These are phyloP conservation scores for Debaryomyces castellii DNA, from an alignment of 805 yeast genomes.

Conservation along the genomic window DNA sequence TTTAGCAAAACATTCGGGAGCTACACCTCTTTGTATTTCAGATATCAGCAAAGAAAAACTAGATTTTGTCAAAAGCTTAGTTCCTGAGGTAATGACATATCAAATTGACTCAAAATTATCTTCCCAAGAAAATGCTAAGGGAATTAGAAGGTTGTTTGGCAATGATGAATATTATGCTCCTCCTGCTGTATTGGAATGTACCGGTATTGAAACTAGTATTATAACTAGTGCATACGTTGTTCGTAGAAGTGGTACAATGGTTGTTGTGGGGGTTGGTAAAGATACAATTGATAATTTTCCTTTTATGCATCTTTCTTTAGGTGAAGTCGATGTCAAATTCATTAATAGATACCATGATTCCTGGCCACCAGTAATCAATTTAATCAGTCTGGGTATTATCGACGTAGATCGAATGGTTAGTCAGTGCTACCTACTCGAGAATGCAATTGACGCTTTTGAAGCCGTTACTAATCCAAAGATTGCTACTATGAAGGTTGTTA, in stretches of 20 bases:
- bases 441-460: constrained; percentile 20
- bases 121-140: constrained; percentile 37
- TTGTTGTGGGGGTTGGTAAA: constrained; percentile 20
- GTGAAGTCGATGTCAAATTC: constrained; percentile 19
- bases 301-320: constrained; percentile 13
- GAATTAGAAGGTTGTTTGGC: constrained; percentile 36
- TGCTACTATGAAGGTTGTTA: constrained; percentile 16
- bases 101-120: constrained; percentile 32
- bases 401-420: constrained; percentile 18
- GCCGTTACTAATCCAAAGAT: constrained; percentile 21
- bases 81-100: constrained; percentile 47
- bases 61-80: constrained; percentile 44
- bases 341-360: constrained; percentile 16
- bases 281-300: constrained; percentile 18
- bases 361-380: constrained; percentile 16
- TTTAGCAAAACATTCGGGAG: constrained; percentile 53
- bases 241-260: constrained; percentile 15
- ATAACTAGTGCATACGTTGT: constrained; percentile 14
- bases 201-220: constrained; percentile 21
- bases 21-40: constrained; percentile 38
- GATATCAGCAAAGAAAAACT: constrained; percentile 31
- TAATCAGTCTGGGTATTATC: constrained; percentile 6
- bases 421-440: constrained; percentile 18
- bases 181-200: constrained; percentile 22
- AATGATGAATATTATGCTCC: constrained; percentile 21